Conservation (phyloP, 2,329 filamentous ascomycete genomes). For the Akanthomyces lecanii region DNA sequence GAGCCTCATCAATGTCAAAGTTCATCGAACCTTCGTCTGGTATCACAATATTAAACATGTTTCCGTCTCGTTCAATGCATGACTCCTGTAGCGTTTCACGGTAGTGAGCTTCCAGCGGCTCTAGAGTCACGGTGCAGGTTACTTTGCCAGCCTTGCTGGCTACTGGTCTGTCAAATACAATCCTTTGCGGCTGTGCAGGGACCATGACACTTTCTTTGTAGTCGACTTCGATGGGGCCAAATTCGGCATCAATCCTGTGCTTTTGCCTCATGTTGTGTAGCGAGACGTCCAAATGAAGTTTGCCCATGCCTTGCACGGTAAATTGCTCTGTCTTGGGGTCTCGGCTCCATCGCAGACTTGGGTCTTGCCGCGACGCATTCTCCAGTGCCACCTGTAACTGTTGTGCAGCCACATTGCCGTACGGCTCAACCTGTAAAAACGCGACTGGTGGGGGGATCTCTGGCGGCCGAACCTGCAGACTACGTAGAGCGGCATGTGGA, state of each 20-base stretch:
- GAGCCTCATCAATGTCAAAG: slow-evolving; percentile 47
- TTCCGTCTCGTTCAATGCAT: slow-evolving; percentile 61
- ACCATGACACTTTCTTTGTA: slow-evolving; percentile 78
- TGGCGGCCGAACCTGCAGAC: slow-evolving; percentile 80
- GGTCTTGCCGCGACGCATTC: slow-evolving; percentile 83
- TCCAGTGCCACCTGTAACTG: slow-evolving; percentile 71
- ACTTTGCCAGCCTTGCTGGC: slow-evolving; percentile 77
- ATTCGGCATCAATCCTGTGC: slow-evolving; percentile 80
- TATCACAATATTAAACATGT: slow-evolving; percentile 57
- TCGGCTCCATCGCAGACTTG: slow-evolving; percentile 77
- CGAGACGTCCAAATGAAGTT: slow-evolving; percentile 91
- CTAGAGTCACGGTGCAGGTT: slow-evolving; percentile 64
- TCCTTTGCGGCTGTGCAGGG: slow-evolving; percentile 51
- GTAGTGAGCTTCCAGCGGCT: slow-evolving; percentile 50
- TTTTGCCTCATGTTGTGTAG: slow-evolving; percentile 82
- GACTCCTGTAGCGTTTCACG: slow-evolving; percentile 37
- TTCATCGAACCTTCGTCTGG: slow-evolving; percentile 45
- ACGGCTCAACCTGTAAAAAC: slow-evolving; percentile 86
- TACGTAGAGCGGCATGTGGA: slow-evolving; percentile 64
- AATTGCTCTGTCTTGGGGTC: slow-evolving; percentile 93
- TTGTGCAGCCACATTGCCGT: slow-evolving; percentile 74
- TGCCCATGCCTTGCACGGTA: slow-evolving; percentile 91
- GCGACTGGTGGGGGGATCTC: slow-evolving; percentile 91
- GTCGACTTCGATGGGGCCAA: slow-evolving; percentile 90
- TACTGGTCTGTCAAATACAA: slow-evolving; percentile 72